phyloP scores from a whole-genome alignment of 257 asterid genomes.

The Rhazya stricta region DNA sequence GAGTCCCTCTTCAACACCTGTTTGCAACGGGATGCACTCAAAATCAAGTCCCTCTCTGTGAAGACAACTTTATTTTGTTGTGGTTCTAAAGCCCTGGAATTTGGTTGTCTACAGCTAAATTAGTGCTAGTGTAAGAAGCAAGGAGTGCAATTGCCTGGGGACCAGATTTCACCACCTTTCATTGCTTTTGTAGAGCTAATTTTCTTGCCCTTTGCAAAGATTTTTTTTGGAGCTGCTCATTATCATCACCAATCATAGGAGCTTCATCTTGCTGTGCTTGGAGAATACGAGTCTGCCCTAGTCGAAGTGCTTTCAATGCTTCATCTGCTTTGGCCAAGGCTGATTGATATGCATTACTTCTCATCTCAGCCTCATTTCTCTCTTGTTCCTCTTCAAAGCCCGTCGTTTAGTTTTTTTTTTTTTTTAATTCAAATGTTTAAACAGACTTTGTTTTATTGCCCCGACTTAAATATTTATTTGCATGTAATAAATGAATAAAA shows the following conservation, averaged over 20 bases:
- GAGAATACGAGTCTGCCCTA: conserved; percentile 27
- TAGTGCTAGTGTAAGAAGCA: conserved; percentile 40
- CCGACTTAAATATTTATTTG: too few species aligned
- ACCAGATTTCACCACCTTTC: conserved; percentile 43
- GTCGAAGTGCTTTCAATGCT: too few species aligned
- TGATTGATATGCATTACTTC: too few species aligned
- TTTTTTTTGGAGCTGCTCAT: conserved; percentile 78
- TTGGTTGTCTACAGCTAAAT: conserved; percentile 33
- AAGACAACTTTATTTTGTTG: conserved; percentile 77
- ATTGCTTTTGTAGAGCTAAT: conserved; percentile 62
- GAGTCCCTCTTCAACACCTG: too few species aligned
- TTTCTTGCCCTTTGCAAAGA: conserved; percentile 88
- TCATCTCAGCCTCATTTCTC: conserved; percentile 59
- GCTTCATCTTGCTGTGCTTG: conserved; percentile 56
- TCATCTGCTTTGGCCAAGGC: too few species aligned
- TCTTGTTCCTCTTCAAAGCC: conserved; percentile 66
- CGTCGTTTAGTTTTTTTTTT: too few species aligned
- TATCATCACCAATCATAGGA: conserved; percentile 74
- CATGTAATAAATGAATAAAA: too few species aligned
- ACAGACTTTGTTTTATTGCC: too few species aligned
- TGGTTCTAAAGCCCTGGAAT: too few species aligned
- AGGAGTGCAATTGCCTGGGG: conserved; percentile 46
- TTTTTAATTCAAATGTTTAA: too few species aligned
- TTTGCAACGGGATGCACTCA: too few species aligned
- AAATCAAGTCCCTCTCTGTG: conserved; percentile 98